Base-by-base conservation (phyloP, 352 stramenopile genomes). In the Nothophytophthora sp. region DNA sequence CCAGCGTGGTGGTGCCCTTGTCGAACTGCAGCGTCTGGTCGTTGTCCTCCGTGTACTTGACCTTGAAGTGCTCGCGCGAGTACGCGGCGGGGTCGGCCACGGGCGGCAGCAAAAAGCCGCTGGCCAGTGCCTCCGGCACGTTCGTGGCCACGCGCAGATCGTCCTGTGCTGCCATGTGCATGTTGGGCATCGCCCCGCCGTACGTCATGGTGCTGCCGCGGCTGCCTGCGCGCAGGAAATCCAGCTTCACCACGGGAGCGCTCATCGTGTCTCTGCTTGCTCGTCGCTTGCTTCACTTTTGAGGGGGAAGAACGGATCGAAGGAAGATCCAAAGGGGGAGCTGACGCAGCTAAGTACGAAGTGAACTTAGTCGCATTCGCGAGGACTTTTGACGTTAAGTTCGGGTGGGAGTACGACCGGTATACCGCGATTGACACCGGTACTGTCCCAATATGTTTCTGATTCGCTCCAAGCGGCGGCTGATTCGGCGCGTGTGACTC, bases 1-100 rank as follows among this genome's bases (percentile, higher is more conserved):
- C 97, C 13, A 99, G 84, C 27, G 97, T 99, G 11, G 98, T 99
- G 33, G 98, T 99, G 44, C 98, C 98, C 75, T 99, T 99, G 40
- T 94, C 96, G 67, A 99, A 99, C 75, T 98, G 92, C 47, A 99
- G 77, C 44, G 77, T 76, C 69, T 99, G 96, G 36, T 95, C 71
- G 36, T 97, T 93, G 68, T 99, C 97, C 41, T 95, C 91, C 54
- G 92, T 92, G 76, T 98, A 99, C 52, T 97, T 93, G 46, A 97
- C 96, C 57, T 97, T 96, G 66, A 99, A 98, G 77, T 99, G 97
- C 49, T 74, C 90, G 51, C 94, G 92, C 51, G 90, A 97, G 63
- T 98, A 99, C 23, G 87, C 75, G 28, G 96, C 96, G 18, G 96
- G 96, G 78, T 99, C 79, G 0, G 80, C 66, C 35, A 89, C 81